A percentile compares a stretch with the other conserved stretches of the same genome.
phyloP scores from a whole-genome alignment of 164 flowering plant genomes.

The Vitis cinerea region DNA sequence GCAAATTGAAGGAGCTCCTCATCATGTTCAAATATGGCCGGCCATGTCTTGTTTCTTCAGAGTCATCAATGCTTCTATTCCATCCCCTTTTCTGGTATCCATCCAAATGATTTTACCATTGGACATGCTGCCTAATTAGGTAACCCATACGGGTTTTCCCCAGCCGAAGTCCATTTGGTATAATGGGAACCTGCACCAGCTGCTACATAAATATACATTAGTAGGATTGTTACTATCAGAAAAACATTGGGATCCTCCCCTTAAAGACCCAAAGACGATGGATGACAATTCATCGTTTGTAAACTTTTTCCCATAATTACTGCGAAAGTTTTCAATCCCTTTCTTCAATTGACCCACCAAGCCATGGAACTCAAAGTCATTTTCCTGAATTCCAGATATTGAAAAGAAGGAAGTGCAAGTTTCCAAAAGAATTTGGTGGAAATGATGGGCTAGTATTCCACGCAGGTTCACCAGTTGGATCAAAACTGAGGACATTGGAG shows the following conservation, averaged over 20 bases:
- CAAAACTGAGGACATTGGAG: neutral
- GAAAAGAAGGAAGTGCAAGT: neutral
- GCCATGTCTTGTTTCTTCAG: conserved; percentile 19
- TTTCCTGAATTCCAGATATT: too few species aligned
- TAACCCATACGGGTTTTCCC: conserved; percentile 33
- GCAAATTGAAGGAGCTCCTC: conserved; percentile 9
- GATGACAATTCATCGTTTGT: neutral
- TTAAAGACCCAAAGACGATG: too few species aligned
- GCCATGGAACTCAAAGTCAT: neutral
- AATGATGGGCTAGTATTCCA: conserved; percentile 11
- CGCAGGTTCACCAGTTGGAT: conserved; percentile 12
- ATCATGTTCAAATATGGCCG: neutral
- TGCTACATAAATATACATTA: neutral
- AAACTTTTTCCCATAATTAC: neutral
- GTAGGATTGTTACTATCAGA: neutral
- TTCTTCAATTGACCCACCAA: conserved; percentile 1
- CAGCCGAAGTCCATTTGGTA: conserved; percentile 35
- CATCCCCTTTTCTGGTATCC: conserved; percentile 13
- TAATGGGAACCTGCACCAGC: conserved; percentile 15
- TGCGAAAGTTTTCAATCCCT: neutral
- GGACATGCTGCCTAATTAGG: neutral
- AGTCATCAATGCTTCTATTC: conserved; percentile 23
- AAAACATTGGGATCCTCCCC: too few species aligned
- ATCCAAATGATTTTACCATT: neutral
- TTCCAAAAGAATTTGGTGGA: conserved; percentile 18